Conservation (phyloP, 169 alveolate genomes). For the Condylostoma magnum region DNA sequence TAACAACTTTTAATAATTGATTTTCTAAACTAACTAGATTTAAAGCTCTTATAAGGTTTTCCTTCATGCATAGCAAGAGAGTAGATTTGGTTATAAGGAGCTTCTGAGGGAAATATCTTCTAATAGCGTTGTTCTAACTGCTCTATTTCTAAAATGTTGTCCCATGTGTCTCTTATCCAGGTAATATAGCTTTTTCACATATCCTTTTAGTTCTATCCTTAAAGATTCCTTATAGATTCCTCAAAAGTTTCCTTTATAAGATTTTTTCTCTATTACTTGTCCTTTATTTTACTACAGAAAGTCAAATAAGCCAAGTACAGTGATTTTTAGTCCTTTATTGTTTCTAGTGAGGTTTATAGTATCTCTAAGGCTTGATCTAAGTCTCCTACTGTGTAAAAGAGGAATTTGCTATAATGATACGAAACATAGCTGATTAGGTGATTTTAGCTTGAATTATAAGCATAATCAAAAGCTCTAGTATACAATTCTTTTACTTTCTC, state of each 20-base stretch:
- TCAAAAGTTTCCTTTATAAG: too few relatives aligned
- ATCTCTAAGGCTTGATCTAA: not conserved
- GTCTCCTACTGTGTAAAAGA: not conserved
- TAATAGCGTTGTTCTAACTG: conserved; percentile 2
- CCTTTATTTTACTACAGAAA: not conserved
- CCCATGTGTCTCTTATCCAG: not conserved
- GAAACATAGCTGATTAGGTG: not conserved
- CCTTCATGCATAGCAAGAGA: not conserved
- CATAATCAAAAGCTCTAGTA: conserved; percentile 1
- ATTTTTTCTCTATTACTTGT: not conserved
- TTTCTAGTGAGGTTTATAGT: not conserved
- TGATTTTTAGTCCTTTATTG: not conserved
- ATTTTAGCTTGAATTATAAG: not conserved
- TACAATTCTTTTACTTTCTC: not conserved
- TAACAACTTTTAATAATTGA: too few relatives aligned
- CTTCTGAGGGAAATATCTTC: not conserved
- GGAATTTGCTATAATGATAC: not conserved
- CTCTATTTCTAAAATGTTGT: not conserved
- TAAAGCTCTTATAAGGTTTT: too few relatives aligned
- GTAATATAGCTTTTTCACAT: conserved; percentile 24
- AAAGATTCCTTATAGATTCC: not conserved
- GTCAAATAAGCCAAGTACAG: conserved; percentile 1
- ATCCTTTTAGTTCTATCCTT: not conserved
- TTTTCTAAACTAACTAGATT: too few relatives aligned
- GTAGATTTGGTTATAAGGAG: conserved; percentile 9